phyloP scores from a whole-genome alignment of 2,329 filamentous ascomycete species.

The Coccinonectria pachysandricola region DNA sequence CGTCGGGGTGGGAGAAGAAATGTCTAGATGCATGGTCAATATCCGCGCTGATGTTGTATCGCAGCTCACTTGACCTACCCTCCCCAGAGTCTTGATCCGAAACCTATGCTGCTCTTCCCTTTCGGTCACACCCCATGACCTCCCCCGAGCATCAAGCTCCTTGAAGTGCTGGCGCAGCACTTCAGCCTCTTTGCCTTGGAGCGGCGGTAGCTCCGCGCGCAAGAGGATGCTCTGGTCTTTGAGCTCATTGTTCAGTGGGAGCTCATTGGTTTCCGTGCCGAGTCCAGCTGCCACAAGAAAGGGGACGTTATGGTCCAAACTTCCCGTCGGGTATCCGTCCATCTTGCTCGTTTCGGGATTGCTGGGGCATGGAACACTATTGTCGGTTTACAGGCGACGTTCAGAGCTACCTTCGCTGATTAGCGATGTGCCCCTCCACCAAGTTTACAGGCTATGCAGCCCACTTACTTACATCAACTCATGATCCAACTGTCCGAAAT shows the following conservation, averaged over 20 bases:
- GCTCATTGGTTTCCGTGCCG: slow-evolving; percentile 29
- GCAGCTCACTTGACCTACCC: slow-evolving; percentile 48
- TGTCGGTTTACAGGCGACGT: slow-evolving; percentile 7
- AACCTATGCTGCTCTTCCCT: slow-evolving; percentile 47
- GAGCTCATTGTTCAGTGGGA: slow-evolving; percentile 38
- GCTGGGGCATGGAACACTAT: slow-evolving; percentile 14
- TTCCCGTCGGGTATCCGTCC: slow-evolving; percentile 71
- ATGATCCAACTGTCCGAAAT: too few species aligned
- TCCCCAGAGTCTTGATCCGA: slow-evolving; percentile 62
- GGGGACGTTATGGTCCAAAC: slow-evolving; percentile 79
- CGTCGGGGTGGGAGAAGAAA: slow-evolving; percentile 48
- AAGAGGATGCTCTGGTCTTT: slow-evolving; percentile 51
- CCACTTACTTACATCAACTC: too few species aligned
- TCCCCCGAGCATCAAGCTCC: slow-evolving; percentile 50
- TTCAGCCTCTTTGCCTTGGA: slow-evolving; percentile 55
- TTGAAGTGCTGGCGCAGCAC: slow-evolving; percentile 57
- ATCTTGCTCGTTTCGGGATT: slow-evolving; percentile 33
- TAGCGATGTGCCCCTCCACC: slow-evolving; percentile 15
- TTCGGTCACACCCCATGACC: slow-evolving; percentile 57
- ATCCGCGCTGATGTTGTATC: slow-evolving; percentile 5
- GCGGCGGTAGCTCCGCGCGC: slow-evolving; percentile 57
- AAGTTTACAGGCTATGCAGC: slow-evolving; percentile 9
- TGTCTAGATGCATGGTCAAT: slow-evolving; percentile 31
- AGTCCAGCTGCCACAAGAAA: slow-evolving; percentile 76
- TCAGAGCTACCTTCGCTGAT: slow-evolving; percentile 12